These are phyloP conservation scores for Rosa hybrid DNA, from an alignment of 331 rosid genomes.

Conservation along the genomic window DNA sequence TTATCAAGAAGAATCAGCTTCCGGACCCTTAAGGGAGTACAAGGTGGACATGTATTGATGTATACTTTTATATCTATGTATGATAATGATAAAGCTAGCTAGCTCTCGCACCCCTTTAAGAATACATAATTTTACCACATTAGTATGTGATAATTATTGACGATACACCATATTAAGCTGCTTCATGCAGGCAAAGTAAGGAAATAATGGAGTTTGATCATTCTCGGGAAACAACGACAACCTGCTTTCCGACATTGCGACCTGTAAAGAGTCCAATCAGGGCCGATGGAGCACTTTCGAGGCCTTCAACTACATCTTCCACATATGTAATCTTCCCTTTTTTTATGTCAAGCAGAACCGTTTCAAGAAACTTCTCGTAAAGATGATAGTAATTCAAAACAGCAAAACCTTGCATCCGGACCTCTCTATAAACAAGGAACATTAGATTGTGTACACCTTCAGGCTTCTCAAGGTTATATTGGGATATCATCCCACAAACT, in stretches of 20 bases:
- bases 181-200: neutral
- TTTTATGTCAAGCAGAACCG: slow-evolving; percentile 11
- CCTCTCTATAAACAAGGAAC: neutral
- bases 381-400: slow-evolving; percentile 8
- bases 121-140: neutral
- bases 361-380: slow-evolving; percentile 9
- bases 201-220: neutral
- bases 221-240: neutral
- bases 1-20: neutral
- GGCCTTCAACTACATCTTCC: slow-evolving; percentile 26
- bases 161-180: neutral
- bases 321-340: slow-evolving; percentile 9
- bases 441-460: slow-evolving; percentile 22
- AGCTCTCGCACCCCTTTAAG: neutral
- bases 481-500: slow-evolving; percentile 33
- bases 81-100: neutral
- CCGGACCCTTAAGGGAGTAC: neutral
- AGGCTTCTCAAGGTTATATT: slow-evolving; percentile 17
- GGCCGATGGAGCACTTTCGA: slow-evolving; percentile 2
- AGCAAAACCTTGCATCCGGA: slow-evolving; percentile 9
- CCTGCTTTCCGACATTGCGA: slow-evolving; percentile 5
- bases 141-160: too few relatives aligned
- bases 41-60: neutral
- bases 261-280: slow-evolving; percentile 22
- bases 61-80: neutral